Conservation (phyloP, 179 eudicot genomes). For the Monotropa hypopitys region DNA sequence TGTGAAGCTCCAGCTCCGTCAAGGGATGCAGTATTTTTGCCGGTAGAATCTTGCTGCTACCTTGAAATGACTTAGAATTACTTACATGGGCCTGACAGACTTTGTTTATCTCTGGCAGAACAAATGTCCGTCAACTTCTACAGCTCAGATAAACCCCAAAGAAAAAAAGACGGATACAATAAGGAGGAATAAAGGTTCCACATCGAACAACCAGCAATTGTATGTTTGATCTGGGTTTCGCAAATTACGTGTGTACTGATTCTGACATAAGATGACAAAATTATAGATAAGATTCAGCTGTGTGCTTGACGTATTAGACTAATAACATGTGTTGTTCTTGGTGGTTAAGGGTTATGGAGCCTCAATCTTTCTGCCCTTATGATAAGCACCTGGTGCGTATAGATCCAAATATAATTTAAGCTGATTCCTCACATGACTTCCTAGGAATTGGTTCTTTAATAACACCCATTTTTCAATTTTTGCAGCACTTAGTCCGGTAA, state of each 20-base stretch:
- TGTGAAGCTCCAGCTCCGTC: conserved; percentile 61
- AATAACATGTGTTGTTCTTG: background rate
- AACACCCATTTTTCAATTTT: background rate
- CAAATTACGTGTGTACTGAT: background rate
- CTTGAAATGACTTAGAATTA: conserved; percentile 9
- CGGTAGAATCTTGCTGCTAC: conserved; percentile 25
- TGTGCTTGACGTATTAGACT: background rate
- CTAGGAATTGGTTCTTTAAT: background rate
- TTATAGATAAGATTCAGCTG: background rate
- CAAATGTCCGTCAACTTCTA: conserved; percentile 24
- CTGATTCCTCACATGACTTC: background rate
- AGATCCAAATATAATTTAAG: background rate
- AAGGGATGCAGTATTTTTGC: conserved; percentile 26
- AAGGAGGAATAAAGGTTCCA: conserved; percentile 43
- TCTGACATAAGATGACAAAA: background rate
- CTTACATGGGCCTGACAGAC: conserved; percentile 4
- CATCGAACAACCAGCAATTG: conserved; percentile 56
- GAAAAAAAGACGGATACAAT: conserved; percentile 41
- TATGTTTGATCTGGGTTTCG: conserved; percentile 19
- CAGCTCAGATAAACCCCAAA: conserved; percentile 27
- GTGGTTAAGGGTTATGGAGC: background rate
- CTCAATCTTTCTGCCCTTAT: background rate
- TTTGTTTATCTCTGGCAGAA: conserved; percentile 18
- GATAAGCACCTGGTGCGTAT: background rate
- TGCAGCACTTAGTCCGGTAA: background rate